Percentiles rank a stretch among this genome's conserved stretches.
Conservation (phyloP, 345 rosid genomes). For the Acer yangbiense region DNA sequence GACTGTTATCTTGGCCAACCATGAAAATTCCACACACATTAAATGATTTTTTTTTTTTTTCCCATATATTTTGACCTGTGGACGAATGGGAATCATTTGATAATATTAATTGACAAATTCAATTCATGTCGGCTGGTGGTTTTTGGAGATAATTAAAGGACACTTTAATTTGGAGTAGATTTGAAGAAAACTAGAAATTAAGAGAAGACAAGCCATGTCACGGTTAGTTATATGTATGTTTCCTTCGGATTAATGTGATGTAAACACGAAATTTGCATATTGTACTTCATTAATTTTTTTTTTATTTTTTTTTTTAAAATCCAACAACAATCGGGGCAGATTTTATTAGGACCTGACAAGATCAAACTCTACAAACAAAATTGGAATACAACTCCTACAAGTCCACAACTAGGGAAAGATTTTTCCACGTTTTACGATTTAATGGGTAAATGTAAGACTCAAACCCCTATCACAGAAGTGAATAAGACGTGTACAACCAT, state of each 20-base stretch:
- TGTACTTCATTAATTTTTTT: not conserved
- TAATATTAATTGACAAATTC: not conserved
- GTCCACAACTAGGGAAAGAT: no score
- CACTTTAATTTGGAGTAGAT: slow-evolving; percentile 37
- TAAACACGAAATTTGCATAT: not conserved
- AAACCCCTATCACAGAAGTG: no score
- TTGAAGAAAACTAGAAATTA: slow-evolving; percentile 31
- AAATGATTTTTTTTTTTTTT: not conserved
- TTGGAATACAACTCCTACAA: no score
- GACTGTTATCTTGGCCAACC: no score
- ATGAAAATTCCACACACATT: no score
- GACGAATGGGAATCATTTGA: not conserved
- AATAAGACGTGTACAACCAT: no score
- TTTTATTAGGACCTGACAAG: no score
- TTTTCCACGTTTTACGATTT: no score
- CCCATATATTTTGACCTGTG: not conserved
- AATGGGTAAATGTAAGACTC: no score
- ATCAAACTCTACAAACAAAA: no score
- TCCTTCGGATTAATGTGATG: not conserved
- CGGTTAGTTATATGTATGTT: not conserved
- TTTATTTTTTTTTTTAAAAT: no score
- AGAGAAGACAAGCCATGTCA: not conserved
- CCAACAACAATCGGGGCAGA: no score
- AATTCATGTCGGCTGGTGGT: not conserved
- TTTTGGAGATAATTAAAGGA: not conserved